These are phyloP conservation scores for Heliamphora pulchella DNA, from an alignment of 179 eudicot species.

Conservation along the genomic window DNA sequence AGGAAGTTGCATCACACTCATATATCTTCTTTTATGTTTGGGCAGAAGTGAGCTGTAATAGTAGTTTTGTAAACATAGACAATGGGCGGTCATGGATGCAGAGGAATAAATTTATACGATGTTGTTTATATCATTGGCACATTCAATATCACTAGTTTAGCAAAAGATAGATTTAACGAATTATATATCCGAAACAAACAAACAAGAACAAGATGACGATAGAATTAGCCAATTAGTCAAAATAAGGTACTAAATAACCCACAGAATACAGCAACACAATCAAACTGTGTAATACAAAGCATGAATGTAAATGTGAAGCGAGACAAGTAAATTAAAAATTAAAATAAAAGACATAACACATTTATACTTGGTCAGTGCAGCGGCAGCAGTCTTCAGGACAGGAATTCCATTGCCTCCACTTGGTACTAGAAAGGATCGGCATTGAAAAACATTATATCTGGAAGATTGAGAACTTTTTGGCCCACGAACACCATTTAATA, in stretches of 20 bases:
- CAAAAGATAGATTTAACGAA: neutral
- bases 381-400: constrained; percentile 35
- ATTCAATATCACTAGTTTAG: neutral
- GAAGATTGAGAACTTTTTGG: constrained; percentile 24
- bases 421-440: constrained; percentile 50
- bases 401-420: constrained; percentile 41
- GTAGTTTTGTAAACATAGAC: neutral
- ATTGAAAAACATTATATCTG: constrained; percentile 34
- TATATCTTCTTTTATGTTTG: neutral
- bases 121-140: neutral
- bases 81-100: neutral
- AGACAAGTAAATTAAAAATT: neutral
- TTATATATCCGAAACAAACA: neutral
- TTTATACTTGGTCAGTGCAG: constrained; percentile 47
- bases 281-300: neutral
- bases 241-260: neutral
- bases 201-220: neutral
- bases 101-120: neutral
- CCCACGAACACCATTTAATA: constrained; percentile 21
- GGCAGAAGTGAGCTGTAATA: neutral
- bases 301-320: neutral
- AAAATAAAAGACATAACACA: neutral
- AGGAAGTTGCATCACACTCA: constrained; percentile 9
- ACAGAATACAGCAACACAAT: neutral
- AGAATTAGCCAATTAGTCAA: neutral